These are phyloP conservation scores for Parastagonospora avenae DNA, from an alignment of 2,329 filamentous ascomycete genomes.

Conservation along the genomic window DNA sequence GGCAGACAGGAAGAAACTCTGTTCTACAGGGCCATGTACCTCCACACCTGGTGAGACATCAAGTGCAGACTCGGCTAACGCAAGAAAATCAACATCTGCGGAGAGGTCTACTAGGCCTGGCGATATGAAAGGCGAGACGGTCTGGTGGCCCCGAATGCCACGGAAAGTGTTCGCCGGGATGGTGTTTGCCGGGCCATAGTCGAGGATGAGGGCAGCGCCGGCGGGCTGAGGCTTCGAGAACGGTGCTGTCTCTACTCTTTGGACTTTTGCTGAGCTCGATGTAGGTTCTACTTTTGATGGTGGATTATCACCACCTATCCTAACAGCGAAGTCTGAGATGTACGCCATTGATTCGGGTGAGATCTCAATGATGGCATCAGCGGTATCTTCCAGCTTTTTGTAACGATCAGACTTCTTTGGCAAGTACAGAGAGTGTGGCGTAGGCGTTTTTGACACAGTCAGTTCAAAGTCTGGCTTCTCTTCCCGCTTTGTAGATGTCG, in stretches of 20 bases:
- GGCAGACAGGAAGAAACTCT: conserved; percentile 75
- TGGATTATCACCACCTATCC: conserved; percentile 73
- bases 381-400: conserved; percentile 69
- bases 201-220: conserved; percentile 91
- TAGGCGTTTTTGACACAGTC: conserved; percentile 73
- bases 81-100: conserved; percentile 91
- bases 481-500: conserved; percentile 17
- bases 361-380: conserved; percentile 80
- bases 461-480: conserved; percentile 81
- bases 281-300: conserved; percentile 15
- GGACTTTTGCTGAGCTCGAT: conserved; percentile 17
- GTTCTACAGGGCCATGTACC: conserved; percentile 88
- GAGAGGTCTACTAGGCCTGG: conserved; percentile 87
- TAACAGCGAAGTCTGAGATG: conserved; percentile 77
- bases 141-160: conserved; percentile 78
- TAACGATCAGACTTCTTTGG: conserved; percentile 83
- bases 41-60: conserved; percentile 79
- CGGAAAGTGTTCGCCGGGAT: conserved; percentile 89
- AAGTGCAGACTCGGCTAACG: conserved; percentile 80
- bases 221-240: conserved; percentile 66
- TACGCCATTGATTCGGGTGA: conserved; percentile 86
- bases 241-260: conserved; percentile 13
- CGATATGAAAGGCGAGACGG: conserved; percentile 77
- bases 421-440: conserved; percentile 82
- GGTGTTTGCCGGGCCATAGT: conserved; percentile 82